Evolutionary conservation across 2,329 filamentous ascomycete species (phyloP), one percentile per base, ranked within the genome.

Genomic region (Dactylonectria macrodidyma): DNA sequence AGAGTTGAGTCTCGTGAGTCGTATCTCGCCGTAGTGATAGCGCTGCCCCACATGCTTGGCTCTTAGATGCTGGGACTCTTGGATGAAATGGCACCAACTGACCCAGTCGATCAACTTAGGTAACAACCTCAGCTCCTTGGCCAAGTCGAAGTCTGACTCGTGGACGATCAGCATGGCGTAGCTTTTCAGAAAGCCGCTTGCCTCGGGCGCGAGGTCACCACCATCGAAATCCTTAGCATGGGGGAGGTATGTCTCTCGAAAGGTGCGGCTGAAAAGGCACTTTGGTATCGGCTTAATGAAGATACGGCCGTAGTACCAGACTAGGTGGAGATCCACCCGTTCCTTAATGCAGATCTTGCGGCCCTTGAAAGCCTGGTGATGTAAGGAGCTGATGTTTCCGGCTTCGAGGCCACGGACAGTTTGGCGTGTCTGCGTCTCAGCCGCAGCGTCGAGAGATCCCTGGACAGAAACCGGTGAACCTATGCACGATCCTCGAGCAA

Each of bases 211-310:
- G 3, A 79, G 58, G 0, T 71, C 63, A n/a, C 14, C 26, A 3
- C 5, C 36, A n/a, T 30, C 11, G 14, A 75, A 63, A 22, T 63
- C 26, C 12, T 22, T 41, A 14, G 47, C 16, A 6, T 54, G 50
- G 24, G 41, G 22, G 16, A 70, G 44, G 51, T 78, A 61, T 60
- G 73, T 78, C 3, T 57, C 50, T 80, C 78, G 81, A 60, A 83
- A 81, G 1, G 71, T 71, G 8, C 69, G 41, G n/a, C 76, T 77
- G 55, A 80, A 76, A 9, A 83, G 77, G 63, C 78, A 83, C 7
- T 69, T 68, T 0, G 82, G 82, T 8, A 85, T 70, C 0, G 83
- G 83, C 64, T 84, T 84, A 74, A 84, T 72, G 70, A 79, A 83
- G 33, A 84, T 81, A 5, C 75, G 68, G 24, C 80, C 71, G 66